Evolutionary conservation across 495 filamentous ascomycete genomes (phyloP).

Genomic region (Penicillium lagena): DNA sequence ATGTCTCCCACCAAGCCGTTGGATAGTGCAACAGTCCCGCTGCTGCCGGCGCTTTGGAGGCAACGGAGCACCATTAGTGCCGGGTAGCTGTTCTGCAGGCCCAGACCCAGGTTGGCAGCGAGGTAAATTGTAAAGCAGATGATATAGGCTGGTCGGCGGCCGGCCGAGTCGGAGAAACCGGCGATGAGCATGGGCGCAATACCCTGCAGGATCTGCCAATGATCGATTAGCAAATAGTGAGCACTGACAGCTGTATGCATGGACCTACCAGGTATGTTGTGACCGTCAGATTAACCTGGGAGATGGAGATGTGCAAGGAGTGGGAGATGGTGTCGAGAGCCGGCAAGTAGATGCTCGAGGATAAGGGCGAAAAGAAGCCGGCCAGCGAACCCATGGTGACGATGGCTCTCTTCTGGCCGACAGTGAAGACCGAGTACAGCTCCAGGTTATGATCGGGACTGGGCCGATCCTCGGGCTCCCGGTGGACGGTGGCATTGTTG

Average conservation of each 20-base stretch:
- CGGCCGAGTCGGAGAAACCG: conserved; percentile 40
- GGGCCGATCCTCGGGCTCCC: no score
- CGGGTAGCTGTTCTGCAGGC: conserved; percentile 36
- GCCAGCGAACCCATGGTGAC: conserved; percentile 58
- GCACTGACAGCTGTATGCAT: no score
- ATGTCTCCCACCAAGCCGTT: conserved; percentile 39
- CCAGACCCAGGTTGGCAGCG: conserved; percentile 43
- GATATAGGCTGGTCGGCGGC: conserved; percentile 44
- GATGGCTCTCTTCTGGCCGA: conserved; percentile 27
- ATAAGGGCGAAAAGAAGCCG: conserved; percentile 64
- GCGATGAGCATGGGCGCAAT: conserved; percentile 44
- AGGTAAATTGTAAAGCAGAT: conserved; percentile 39
- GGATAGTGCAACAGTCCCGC: conserved; percentile 36
- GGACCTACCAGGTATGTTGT: conserved; percentile 53
- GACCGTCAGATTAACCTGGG: conserved; percentile 62
- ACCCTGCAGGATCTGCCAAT: conserved; percentile 41
- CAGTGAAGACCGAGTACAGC: conserved; percentile 18
- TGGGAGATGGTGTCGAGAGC: conserved; percentile 54
- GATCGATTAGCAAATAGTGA: no score
- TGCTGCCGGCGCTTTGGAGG: conserved; percentile 44
- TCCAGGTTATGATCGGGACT: no score
- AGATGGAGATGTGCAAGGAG: conserved; percentile 52
- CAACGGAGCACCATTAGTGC: conserved; percentile 45
- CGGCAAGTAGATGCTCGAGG: conserved; percentile 71
- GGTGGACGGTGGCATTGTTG: no score